These are phyloP conservation scores for Chaetomium olivaceum DNA, from an alignment of 2,329 filamentous ascomycete species.

Conservation along the genomic window DNA sequence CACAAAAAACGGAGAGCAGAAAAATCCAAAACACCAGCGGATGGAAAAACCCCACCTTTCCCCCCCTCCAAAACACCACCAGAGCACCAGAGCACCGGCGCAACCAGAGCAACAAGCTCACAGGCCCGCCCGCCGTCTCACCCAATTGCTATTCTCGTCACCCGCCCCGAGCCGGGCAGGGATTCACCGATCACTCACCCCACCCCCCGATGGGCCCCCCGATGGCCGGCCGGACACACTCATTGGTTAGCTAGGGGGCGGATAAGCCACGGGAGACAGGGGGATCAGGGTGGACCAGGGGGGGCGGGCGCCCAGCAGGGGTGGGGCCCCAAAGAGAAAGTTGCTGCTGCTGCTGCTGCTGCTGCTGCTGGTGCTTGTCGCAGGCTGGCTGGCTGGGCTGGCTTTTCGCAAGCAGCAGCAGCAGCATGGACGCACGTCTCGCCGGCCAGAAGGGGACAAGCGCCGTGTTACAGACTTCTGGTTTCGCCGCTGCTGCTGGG, in stretches of 20 bases:
- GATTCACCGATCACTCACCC: not conserved
- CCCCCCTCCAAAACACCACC: too few species aligned
- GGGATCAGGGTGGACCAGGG: not conserved
- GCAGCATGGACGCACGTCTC: too few species aligned
- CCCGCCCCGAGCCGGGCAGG: not conserved
- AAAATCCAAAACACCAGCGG: not conserved
- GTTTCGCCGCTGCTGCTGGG: not conserved
- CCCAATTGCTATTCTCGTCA: conserved; percentile 18
- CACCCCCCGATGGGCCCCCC: not conserved
- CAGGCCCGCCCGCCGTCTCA: not conserved
- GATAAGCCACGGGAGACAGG: conserved; percentile 6
- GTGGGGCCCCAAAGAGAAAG: too few species aligned
- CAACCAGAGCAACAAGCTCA: too few species aligned
- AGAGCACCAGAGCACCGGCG: too few species aligned
- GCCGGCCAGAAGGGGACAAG: not conserved
- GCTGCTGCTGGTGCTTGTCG: not conserved
- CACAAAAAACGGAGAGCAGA: not conserved
- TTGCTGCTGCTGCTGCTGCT: too few species aligned
- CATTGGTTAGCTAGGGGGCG: conserved; percentile 2
- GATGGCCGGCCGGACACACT: not conserved
- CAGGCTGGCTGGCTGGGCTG: too few species aligned
- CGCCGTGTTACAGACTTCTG: conserved; percentile 2
- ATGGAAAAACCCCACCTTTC: not conserved
- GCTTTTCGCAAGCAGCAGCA: not conserved
- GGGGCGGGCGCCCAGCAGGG: not conserved